Base-by-base conservation (phyloP, 176 grass and related monocot species). In the Puccinellia tenuiflora region DNA sequence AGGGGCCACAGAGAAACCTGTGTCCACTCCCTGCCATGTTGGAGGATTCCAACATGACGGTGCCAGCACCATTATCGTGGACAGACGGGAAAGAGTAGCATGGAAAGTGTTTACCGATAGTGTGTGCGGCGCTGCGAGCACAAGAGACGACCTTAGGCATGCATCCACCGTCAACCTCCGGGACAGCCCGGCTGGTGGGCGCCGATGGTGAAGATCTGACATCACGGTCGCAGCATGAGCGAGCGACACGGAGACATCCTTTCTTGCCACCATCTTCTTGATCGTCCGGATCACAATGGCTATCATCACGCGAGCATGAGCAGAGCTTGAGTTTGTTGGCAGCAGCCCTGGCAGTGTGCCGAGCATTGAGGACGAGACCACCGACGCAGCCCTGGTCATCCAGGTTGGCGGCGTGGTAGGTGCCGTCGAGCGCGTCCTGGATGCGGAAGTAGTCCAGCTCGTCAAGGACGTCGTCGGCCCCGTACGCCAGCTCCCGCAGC, bases 161-260 rank as follows among this genome's bases (percentile, higher is more conserved):
- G 43, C 12, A 45, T 14, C 43, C 43, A 45, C 12, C 11, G 1
- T 3, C 3, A 45, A 45, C 43, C 11, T 45, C 43, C 33, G n/a
- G n/a, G n/a, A n/a, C n/a, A n/a, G n/a, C 22, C 24, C 0, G 11
- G 56, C 29, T 60, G 12, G 56, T 6, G 1, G 56, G 25, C 6
- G 56, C 6, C 2, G 56, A 26, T 60, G 24, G 4, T 2, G 56
- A 29, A 4, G 12, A 28, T 1, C 4, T 60, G 3, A 60, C 29
- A 5, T 2, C 4, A 28, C 11, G 5, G 0, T 0, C 12, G 12
- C 24, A 24, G 28, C 11, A 3, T 0, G 12, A 6, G 56, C 3
- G 1, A 29, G 29, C 2, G 4, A 0, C 4, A 15, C 12, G 5
- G 56, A 60, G 25, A 12, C 56, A 60, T 61, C 57, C 25, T 28